Conservation (phyloP, 2,329 filamentous ascomycete genomes). For the Penicillium nordicum region DNA sequence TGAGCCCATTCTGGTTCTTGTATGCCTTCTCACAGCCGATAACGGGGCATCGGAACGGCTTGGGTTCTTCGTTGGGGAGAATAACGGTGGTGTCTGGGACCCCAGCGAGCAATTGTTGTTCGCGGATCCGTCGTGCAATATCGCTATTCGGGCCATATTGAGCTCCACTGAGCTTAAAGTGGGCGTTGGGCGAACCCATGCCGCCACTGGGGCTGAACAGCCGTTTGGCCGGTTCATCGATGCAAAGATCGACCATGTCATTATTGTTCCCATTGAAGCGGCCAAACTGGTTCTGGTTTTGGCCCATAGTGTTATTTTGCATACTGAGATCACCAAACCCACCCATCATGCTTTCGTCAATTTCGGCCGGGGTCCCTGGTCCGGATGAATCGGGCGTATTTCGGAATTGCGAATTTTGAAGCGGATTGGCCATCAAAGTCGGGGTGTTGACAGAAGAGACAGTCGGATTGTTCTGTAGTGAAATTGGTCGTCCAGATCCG, state of each 20-base stretch:
- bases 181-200: slow-evolving; percentile 63
- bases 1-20: slow-evolving; percentile 98
- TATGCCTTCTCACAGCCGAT: slow-evolving; percentile 99
- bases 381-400: slow-evolving; percentile 63
- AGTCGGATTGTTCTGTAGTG: slow-evolving; percentile 87
- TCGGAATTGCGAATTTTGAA: slow-evolving; percentile 54
- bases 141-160: slow-evolving; percentile 76
- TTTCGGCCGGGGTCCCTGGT: slow-evolving; percentile 67
- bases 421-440: slow-evolving; percentile 75
- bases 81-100: slow-evolving; percentile 47
- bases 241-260: slow-evolving; percentile 61
- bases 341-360: slow-evolving; percentile 70
- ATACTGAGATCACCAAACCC: slow-evolving; percentile 61
- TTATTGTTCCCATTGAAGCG: slow-evolving; percentile 46
- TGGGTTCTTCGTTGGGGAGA: slow-evolving; percentile 77
- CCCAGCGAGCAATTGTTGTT: slow-evolving; percentile 61
- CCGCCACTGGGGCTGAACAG: slow-evolving; percentile 82
- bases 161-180: slow-evolving; percentile 70
- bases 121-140: slow-evolving; percentile 62
- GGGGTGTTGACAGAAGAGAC: slow-evolving; percentile 97
- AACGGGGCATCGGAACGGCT: slow-evolving; percentile 95
- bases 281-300: slow-evolving; percentile 40
- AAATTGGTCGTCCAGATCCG: slow-evolving; percentile 63
- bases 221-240: slow-evolving; percentile 92
- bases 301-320: slow-evolving; percentile 46